Conservation (phyloP, 768 basidiomycete species). For the Gloeopeniophorella convolvens region DNA sequence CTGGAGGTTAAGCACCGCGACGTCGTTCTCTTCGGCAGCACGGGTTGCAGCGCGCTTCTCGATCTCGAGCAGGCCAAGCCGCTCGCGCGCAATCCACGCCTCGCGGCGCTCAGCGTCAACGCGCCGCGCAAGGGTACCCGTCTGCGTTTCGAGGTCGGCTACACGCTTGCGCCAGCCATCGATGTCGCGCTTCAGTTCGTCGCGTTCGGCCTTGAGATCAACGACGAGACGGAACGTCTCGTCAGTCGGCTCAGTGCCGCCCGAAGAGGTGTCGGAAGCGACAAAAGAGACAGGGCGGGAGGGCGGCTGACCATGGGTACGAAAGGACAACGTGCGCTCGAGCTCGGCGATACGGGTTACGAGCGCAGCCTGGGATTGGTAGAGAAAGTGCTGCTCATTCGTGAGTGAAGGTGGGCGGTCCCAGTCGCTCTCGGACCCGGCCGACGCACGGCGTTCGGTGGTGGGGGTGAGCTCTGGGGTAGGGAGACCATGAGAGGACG, state of each 20-base stretch:
- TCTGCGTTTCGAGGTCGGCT: constrained; percentile 65
- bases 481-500: constrained; percentile 45
- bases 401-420: constrained; percentile 20
- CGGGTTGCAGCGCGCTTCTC: constrained; percentile 57
- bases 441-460: constrained; percentile 39
- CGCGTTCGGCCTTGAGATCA: constrained; percentile 82
- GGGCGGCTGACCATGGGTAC: no score
- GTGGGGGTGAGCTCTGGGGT: constrained; percentile 74
- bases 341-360: constrained; percentile 77
- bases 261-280: constrained; percentile 38
- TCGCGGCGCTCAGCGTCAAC: constrained; percentile 78
- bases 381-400: constrained; percentile 80
- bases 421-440: constrained; percentile 29
- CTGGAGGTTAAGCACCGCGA: constrained; percentile 17
- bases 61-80: constrained; percentile 54
- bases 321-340: constrained; percentile 57
- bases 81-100: constrained; percentile 78
- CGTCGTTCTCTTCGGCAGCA: constrained; percentile 27
- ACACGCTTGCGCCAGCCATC: constrained; percentile 82
- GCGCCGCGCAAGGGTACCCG: constrained; percentile 55
- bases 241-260: constrained; percentile 50
- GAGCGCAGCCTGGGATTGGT: constrained; percentile 77
- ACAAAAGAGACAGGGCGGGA: constrained; percentile 39
- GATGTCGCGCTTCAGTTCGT: constrained; percentile 82
- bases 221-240: constrained; percentile 72